A percentile compares a stretch with the other conserved stretches of the same genome.
These are phyloP conservation scores for Saturnispora diversa DNA, from an alignment of 805 yeast genomes.

Conservation along the genomic window DNA sequence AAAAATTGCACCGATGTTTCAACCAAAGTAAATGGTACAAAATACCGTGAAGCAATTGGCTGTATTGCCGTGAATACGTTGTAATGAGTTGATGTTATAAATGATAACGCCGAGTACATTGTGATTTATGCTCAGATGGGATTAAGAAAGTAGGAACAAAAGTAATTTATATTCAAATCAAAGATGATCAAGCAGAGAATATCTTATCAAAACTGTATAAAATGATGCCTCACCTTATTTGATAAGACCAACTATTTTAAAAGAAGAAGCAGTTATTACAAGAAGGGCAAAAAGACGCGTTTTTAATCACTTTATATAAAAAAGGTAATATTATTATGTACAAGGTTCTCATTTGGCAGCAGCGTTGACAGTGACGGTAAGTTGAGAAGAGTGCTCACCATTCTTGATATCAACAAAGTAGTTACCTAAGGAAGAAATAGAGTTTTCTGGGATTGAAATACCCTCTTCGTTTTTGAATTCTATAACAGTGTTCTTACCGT, in stretches of 20 bases:
- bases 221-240: too few relatives aligned
- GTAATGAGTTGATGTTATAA: not conserved
- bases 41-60: slow-evolving; percentile 21
- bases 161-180: too few relatives aligned
- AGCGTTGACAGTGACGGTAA: slow-evolving; percentile 21
- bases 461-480: slow-evolving; percentile 15
- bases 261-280: too few relatives aligned
- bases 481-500: slow-evolving; percentile 16
- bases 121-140: too few relatives aligned
- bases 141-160: too few relatives aligned
- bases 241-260: too few relatives aligned
- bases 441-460: slow-evolving; percentile 10
- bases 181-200: too few relatives aligned
- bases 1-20: slow-evolving; percentile 20
- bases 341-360: slow-evolving; percentile 4
- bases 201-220: too few relatives aligned
- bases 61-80: not conserved
- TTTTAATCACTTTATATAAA: slow-evolving; percentile 1
- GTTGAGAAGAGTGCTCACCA: slow-evolving; percentile 15
- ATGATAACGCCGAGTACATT: not conserved
- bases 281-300: not conserved
- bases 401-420: slow-evolving; percentile 20
- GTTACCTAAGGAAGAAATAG: slow-evolving; percentile 19
- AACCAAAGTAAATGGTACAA: slow-evolving; percentile 21
- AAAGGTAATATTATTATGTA: not conserved